These are phyloP conservation scores for Aspergillus haitiensis DNA, from an alignment of 495 filamentous ascomycete species.

Conservation along the genomic window DNA sequence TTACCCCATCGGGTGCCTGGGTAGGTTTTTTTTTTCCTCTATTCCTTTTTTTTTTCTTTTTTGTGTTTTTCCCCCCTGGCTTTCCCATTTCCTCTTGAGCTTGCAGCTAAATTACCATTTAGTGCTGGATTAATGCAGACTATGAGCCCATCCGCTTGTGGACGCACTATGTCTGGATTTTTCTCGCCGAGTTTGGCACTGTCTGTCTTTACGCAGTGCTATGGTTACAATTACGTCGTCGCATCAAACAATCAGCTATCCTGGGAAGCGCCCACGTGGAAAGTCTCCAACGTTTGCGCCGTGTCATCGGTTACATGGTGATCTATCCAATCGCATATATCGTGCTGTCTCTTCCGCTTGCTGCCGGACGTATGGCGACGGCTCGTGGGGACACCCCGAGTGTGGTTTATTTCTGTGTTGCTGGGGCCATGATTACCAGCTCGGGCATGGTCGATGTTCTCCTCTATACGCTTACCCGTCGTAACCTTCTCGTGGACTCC, in stretches of 20 bases:
- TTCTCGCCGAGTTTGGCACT: slow-evolving; percentile 65
- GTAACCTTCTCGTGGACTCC: slow-evolving; percentile 45
- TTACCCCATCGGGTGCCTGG: slow-evolving; percentile 62
- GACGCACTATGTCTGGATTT: slow-evolving; percentile 81
- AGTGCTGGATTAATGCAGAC: slow-evolving; percentile 70
- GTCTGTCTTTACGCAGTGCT: slow-evolving; percentile 64
- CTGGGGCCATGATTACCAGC: slow-evolving; percentile 70
- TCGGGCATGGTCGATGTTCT: slow-evolving; percentile 74
- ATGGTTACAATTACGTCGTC: slow-evolving; percentile 58
- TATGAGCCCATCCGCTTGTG: slow-evolving; percentile 64
- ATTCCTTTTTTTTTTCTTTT: neutral
- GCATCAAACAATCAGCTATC: slow-evolving; percentile 43
- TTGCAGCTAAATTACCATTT: slow-evolving; percentile 4
- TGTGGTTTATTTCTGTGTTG: slow-evolving; percentile 62
- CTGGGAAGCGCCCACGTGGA: slow-evolving; percentile 40
- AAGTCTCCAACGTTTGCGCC: slow-evolving; percentile 42
- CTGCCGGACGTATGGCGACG: slow-evolving; percentile 64
- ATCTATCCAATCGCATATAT: slow-evolving; percentile 76
- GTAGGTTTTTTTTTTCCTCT: slow-evolving; percentile 35
- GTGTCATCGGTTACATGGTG: slow-evolving; percentile 66
- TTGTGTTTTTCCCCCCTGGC: too few species aligned
- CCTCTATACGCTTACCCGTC: slow-evolving; percentile 69
- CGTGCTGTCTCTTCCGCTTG: slow-evolving; percentile 68
- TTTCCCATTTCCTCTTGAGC: too few species aligned
- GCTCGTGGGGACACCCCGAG: slow-evolving; percentile 57